Conservation (phyloP, 139 green algal genomes). For the Chlamydomonas sphaeroides region DNA sequence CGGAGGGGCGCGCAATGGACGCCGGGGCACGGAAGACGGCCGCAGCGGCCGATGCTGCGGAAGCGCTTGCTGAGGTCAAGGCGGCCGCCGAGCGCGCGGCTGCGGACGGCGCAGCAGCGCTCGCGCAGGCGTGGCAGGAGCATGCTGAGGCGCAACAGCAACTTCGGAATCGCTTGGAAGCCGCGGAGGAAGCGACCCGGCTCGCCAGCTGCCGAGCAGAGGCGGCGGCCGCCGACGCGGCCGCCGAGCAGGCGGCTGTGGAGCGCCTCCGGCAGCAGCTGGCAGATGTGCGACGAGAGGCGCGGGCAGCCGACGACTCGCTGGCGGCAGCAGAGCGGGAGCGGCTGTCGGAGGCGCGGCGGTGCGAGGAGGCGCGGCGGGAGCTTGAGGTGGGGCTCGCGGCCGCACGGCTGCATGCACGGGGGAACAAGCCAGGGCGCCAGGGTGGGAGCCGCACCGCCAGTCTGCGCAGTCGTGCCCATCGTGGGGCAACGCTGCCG, state of each 20-base stretch:
- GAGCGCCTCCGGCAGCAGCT: neutral
- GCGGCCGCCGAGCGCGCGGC: neutral
- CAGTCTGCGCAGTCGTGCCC: too few relatives aligned
- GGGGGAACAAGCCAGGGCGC: too few relatives aligned
- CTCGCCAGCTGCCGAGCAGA: neutral
- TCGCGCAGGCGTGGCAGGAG: neutral
- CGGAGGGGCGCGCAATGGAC: neutral
- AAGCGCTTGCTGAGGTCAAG: neutral
- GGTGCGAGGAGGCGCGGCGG: neutral
- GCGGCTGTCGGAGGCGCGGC: neutral
- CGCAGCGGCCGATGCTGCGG: neutral
- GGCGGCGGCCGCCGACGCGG: neutral
- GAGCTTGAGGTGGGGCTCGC: neutral
- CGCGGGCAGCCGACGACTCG: neutral
- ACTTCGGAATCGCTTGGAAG: neutral
- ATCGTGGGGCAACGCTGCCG: too few relatives aligned
- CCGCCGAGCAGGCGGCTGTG: neutral
- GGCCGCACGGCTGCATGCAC: neutral
- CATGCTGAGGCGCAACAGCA: neutral
- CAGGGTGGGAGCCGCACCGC: too few relatives aligned
- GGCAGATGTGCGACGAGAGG: neutral
- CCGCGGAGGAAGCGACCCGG: neutral
- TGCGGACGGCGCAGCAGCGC: neutral
- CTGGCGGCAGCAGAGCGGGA: neutral
- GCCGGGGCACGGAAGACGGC: too few relatives aligned